Percentiles rank a stretch among this genome's conserved stretches.
phyloP scores from a whole-genome alignment of 495 filamentous ascomycete species.

The Hypoxylon trugodes region DNA sequence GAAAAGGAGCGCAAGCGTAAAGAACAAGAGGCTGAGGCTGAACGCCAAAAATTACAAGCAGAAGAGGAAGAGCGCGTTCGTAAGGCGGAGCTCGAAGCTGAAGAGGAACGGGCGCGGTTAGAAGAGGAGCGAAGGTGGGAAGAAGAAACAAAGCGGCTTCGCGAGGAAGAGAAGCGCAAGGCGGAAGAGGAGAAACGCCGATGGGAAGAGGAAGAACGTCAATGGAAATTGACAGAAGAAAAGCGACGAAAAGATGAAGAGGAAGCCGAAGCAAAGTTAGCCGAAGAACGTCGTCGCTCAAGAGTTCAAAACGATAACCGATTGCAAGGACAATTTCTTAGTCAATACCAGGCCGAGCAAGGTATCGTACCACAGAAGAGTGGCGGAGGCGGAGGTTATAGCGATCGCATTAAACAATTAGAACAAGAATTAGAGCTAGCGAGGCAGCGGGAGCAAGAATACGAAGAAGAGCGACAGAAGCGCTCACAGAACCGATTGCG shows the following conservation, averaged over 20 bases:
- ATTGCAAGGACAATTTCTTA: slow-evolving; percentile 84
- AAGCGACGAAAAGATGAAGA: slow-evolving; percentile 75
- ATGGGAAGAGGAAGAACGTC: slow-evolving; percentile 86
- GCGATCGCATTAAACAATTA: slow-evolving; percentile 75
- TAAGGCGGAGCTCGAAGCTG: slow-evolving; percentile 69
- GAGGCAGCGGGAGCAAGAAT: slow-evolving; percentile 84
- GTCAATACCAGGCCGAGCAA: slow-evolving; percentile 80
- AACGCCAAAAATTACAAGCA: slow-evolving; percentile 65
- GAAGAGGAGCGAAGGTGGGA: slow-evolving; percentile 84
- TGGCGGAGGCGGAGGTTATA: slow-evolving; percentile 47
- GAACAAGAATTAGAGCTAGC: slow-evolving; percentile 87
- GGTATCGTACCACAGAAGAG: slow-evolving; percentile 42
- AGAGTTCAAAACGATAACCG: slow-evolving; percentile 68
- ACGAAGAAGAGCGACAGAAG: slow-evolving; percentile 80
- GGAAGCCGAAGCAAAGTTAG: slow-evolving; percentile 70
- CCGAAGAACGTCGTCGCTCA: slow-evolving; percentile 70
- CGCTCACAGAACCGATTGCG: slow-evolving; percentile 50
- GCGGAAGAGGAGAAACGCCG: slow-evolving; percentile 78
- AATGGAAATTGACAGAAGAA: slow-evolving; percentile 85
- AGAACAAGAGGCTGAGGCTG: slow-evolving; percentile 62
- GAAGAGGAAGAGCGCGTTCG: slow-evolving; percentile 73
- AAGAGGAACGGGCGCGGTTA: slow-evolving; percentile 71
- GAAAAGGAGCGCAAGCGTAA: slow-evolving; percentile 63
- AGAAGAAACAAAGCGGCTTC: slow-evolving; percentile 72
- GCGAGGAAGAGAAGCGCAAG: slow-evolving; percentile 73